phyloP scores from a whole-genome alignment of 2,329 filamentous ascomycete species.

The Aspergillus hiratsukae region DNA sequence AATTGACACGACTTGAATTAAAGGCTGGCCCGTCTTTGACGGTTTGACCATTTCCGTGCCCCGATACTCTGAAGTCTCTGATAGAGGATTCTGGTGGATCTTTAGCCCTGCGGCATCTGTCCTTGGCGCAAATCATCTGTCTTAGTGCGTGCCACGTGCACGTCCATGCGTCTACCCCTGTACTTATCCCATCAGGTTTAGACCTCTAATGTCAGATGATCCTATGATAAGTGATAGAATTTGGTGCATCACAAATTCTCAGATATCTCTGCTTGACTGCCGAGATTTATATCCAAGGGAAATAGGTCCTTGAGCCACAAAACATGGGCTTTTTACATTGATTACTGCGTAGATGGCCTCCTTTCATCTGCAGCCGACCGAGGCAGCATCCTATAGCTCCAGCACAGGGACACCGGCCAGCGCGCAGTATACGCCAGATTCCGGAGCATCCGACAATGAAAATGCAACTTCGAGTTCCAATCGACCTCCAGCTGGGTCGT shows the following conservation, averaged over 20 bases:
- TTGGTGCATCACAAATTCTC: background rate
- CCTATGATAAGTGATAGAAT: background rate
- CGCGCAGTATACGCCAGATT: slow-evolving; percentile 32
- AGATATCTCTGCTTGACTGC: background rate
- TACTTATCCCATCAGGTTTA: background rate
- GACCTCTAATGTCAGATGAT: background rate
- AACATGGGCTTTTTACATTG: background rate
- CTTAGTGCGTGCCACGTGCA: slow-evolving; percentile 10
- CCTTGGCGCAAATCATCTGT: slow-evolving; percentile 9
- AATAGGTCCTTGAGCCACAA: background rate
- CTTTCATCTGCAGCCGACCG: slow-evolving; percentile 21
- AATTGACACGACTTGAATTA: background rate
- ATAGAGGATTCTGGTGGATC: background rate
- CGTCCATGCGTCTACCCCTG: background rate
- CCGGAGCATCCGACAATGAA: slow-evolving; percentile 27
- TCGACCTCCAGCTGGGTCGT: slow-evolving; percentile 16
- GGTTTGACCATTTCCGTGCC: background rate
- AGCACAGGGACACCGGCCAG: slow-evolving; percentile 20
- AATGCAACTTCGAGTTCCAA: slow-evolving; percentile 8
- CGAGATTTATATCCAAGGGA: background rate
- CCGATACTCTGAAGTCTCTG: background rate
- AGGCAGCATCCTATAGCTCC: slow-evolving; percentile 24
- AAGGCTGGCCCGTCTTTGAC: background rate
- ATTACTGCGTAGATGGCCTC: slow-evolving; percentile 17
- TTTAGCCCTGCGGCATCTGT: background rate